These are phyloP conservation scores for Saturnispora ahearnii DNA, from an alignment of 805 yeast genomes.

Conservation along the genomic window DNA sequence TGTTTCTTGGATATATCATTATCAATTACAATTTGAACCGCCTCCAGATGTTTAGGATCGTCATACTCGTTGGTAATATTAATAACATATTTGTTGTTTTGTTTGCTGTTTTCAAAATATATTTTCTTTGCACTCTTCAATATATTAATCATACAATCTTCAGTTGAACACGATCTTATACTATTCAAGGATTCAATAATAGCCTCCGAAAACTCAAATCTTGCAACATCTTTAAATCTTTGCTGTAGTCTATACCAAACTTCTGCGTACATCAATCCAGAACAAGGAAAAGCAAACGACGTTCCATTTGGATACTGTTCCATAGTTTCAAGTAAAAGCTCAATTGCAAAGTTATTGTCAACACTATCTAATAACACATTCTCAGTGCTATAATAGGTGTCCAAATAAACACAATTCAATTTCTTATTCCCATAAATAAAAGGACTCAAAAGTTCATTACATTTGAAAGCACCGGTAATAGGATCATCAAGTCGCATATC, in stretches of 20 bases:
- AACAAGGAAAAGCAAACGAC: conserved; percentile 10
- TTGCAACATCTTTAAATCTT: not conserved
- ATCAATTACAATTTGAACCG: not conserved
- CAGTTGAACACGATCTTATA: not conserved
- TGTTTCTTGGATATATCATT: not conserved
- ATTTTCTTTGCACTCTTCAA: not conserved
- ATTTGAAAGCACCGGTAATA: conserved; percentile 6
- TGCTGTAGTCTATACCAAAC: conserved; percentile 13
- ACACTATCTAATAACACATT: conserved; percentile 10
- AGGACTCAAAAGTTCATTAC: conserved; percentile 4
- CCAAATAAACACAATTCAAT: conserved; percentile 14
- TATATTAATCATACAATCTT: conserved; percentile 2
- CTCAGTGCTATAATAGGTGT: conserved; percentile 17
- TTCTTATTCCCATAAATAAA: conserved; percentile 5
- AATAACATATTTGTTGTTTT: not conserved
- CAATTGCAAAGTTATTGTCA: conserved; percentile 12
- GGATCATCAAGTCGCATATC: conserved; percentile 14
- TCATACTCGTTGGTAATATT: not conserved
- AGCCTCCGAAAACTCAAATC: not conserved
- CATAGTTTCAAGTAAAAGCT: conserved; percentile 9
- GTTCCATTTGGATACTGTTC: conserved; percentile 14
- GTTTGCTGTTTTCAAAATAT: not conserved
- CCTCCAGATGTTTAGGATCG: not conserved
- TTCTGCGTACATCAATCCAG: conserved; percentile 16
- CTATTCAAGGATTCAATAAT: not conserved